These are phyloP conservation scores for Mycena polygramma DNA, from an alignment of 768 basidiomycete species.

Conservation along the genomic window DNA sequence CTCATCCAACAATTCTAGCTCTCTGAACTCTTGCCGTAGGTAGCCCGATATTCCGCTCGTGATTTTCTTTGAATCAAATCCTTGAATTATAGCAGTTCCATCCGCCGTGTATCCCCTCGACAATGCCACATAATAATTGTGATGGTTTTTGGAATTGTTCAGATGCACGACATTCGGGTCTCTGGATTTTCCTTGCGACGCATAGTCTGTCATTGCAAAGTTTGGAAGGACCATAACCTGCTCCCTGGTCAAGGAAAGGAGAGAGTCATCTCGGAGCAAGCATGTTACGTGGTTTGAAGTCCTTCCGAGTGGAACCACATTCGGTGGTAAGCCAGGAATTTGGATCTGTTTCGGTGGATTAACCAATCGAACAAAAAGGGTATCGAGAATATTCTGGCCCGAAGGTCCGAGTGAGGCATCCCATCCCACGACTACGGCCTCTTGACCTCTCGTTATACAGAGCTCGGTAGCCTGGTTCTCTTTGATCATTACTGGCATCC, in stretches of 20 bases:
- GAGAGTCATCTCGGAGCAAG: neutral
- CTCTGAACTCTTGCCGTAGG: constrained; percentile 17
- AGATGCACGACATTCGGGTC: neutral
- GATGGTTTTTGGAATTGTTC: constrained; percentile 6
- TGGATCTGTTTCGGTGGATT: neutral
- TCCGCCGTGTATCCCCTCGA: neutral
- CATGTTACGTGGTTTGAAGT: neutral
- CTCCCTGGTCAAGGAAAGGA: neutral
- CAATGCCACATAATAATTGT: constrained; percentile 2
- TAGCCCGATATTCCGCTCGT: neutral
- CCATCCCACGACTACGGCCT: neutral
- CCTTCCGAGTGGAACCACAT: neutral
- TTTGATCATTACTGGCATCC: constrained; percentile 1
- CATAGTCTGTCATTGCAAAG: constrained; percentile 14
- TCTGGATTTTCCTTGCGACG: constrained; percentile 2
- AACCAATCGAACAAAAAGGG: neutral
- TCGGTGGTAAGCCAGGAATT: neutral
- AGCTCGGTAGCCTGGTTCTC: neutral
- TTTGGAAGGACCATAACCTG: constrained; percentile 3
- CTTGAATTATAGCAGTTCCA: neutral
- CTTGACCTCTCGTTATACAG: constrained; percentile 3
- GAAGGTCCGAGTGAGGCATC: neutral
- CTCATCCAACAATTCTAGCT: constrained; percentile 16
- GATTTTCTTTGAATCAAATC: constrained; percentile 6
- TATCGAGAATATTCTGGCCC: neutral